Evolutionary conservation across 1,284 basidiomycete genomes (phyloP).

Genomic region (Takashimella koratensis): DNA sequence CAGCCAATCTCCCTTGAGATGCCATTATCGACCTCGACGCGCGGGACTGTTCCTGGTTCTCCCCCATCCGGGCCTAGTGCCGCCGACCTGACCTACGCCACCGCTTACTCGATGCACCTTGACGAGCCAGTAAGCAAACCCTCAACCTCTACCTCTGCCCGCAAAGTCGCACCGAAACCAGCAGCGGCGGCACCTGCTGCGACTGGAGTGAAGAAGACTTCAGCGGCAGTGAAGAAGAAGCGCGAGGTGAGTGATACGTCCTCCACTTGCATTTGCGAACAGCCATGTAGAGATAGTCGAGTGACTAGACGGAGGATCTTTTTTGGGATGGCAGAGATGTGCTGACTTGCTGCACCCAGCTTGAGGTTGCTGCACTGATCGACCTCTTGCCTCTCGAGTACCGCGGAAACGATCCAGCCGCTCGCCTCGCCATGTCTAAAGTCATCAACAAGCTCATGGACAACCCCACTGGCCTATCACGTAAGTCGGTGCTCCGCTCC

Average conservation of each 20-base stretch:
- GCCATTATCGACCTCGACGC: background rate
- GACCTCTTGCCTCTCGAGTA: conserved; percentile 79
- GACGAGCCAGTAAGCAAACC: conserved; percentile 2
- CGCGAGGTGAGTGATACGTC: conserved; percentile 55
- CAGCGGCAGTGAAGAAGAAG: conserved; percentile 69
- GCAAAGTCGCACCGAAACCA: background rate
- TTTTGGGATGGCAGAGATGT: no score
- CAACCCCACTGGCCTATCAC: conserved; percentile 35
- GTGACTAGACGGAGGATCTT: background rate
- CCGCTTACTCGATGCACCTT: conserved; percentile 26
- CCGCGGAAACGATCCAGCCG: conserved; percentile 74
- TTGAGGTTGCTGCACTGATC: conserved; percentile 65
- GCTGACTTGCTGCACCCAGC: no score
- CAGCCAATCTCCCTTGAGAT: background rate
- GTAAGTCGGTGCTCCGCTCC: conserved; percentile 8
- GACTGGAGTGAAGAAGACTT: conserved; percentile 17
- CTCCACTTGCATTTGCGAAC: no score
- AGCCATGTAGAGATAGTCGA: no score
- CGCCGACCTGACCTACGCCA: conserved; percentile 44
- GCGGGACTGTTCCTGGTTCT: background rate
- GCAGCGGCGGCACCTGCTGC: conserved; percentile 5
- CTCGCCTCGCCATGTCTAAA: conserved; percentile 70
- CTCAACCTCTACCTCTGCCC: background rate
- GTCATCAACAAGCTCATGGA: conserved; percentile 52
- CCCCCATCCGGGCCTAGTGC: conserved; percentile 6